Base-by-base conservation (phyloP, 1,284 basidiomycete genomes). In the Chalciporus sp. region DNA sequence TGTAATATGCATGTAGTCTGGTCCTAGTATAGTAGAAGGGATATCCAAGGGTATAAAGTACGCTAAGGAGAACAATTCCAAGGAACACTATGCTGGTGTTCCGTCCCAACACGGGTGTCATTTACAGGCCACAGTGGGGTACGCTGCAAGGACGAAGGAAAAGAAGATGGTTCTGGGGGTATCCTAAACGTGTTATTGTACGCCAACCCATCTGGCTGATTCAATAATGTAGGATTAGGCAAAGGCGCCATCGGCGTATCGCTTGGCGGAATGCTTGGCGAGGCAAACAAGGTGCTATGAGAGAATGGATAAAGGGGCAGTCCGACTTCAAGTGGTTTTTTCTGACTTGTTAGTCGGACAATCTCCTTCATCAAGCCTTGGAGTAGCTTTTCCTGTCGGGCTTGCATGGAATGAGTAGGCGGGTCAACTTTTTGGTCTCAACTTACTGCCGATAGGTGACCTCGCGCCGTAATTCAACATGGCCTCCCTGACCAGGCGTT, bases 301-400 rank as follows among this genome's bases (percentile, higher is more conserved):
- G 89, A 90, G 68, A 90, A 90, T 2, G 87, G 86, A 72, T 88
- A 92, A 42, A 92, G 76, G 1, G 90, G 89, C 19, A 90, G 77
- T 28, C 86, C 85, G 53, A 90, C 85, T 67, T 90, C 83, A 35
- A 91, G 76, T 14, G 90, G 88, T 58, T 82, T 82, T 63, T 86
- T 85, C 68, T 91, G 88, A 17, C 79, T 82, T 14, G 90, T 92
- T 76, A 90, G 81, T 51, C 85, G 78, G n/a, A 92, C 83, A 57
- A 92, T 91, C 67, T 91, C 90, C 44, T 82, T 76, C 90, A 92
- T 91, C 35, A 92, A 76, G 3, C 86, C 88, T 63, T 91, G 89
- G n/a, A 92, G 75, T 17, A 92, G 74, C 59, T 80, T 82, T 68
- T 92, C 89, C 73, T 92, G 90, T 27, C 89, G 88, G 42, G 82